Conservation (phyloP, 2,329 filamentous ascomycete genomes). For the Botrytis elliptica region DNA sequence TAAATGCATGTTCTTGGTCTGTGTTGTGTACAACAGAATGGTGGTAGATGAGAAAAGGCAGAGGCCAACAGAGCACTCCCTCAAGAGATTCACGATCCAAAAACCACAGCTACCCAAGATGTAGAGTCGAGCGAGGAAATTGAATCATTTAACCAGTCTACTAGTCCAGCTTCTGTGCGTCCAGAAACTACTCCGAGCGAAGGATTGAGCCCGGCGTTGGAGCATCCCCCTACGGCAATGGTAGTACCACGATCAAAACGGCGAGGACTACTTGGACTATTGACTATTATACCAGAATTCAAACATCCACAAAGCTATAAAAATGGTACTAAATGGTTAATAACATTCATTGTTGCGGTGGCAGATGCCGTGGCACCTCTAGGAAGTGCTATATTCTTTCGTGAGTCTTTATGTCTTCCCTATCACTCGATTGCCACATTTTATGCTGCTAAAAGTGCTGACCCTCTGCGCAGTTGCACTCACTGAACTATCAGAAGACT, state of each 20-base stretch:
- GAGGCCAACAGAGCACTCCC: background rate
- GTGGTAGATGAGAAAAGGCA: background rate
- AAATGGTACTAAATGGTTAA: conserved; percentile 75
- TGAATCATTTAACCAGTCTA: background rate
- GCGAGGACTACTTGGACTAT: conserved; percentile 68
- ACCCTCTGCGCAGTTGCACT: conserved; percentile 57
- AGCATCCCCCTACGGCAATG: background rate
- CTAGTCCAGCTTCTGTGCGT: background rate
- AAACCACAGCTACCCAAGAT: background rate
- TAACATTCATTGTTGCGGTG: conserved; percentile 74
- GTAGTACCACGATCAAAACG: conserved; percentile 50
- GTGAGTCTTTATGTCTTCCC: conserved; percentile 48
- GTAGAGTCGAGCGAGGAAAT: background rate
- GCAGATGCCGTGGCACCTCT: conserved; percentile 78
- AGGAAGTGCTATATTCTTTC: conserved; percentile 81
- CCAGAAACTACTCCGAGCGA: background rate
- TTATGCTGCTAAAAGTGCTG: background rate
- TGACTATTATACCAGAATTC: conserved; percentile 76
- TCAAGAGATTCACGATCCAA: background rate
- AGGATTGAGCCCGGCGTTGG: no score
- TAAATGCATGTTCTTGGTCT: background rate
- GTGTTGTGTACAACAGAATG: background rate
- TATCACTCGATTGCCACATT: background rate
- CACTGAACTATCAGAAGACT: conserved; percentile 58
- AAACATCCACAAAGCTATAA: conserved; percentile 72